A percentile compares a stretch with the other conserved stretches of the same genome.
Evolutionary conservation across 83 land plant species (phyloP).

Genomic region (Thuja plicata): DNA sequence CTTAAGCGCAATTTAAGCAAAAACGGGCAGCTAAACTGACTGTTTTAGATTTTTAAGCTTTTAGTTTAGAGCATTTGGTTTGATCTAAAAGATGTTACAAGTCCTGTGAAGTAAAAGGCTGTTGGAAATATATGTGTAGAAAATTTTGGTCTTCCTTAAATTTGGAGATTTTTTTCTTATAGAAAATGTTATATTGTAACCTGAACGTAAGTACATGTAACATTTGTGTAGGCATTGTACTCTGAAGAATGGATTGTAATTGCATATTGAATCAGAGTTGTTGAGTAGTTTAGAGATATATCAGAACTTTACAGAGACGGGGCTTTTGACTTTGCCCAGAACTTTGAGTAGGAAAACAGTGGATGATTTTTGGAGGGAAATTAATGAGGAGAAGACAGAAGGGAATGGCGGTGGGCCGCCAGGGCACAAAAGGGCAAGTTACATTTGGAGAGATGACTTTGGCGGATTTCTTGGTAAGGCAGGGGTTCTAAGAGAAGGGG

Average conservation of each 20-base stretch:
- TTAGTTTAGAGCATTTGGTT: background rate
- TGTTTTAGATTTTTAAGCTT: background rate
- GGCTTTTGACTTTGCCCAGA: conserved; percentile 62
- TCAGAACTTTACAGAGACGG: conserved; percentile 36
- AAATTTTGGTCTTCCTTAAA: background rate
- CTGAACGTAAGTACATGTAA: background rate
- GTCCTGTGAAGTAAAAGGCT: too few species aligned
- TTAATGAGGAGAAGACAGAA: conserved; percentile 26
- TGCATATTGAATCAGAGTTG: background rate
- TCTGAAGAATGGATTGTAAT: background rate
- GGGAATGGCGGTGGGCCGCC: conserved; percentile 13
- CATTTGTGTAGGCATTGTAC: background rate
- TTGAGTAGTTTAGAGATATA: background rate
- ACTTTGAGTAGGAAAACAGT: conserved; percentile 74
- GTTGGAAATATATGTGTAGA: too few species aligned
- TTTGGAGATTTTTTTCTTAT: background rate
- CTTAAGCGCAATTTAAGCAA: background rate
- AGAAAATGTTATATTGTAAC: background rate
- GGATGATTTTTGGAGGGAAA: conserved; percentile 89
- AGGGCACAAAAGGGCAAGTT: conserved; percentile 35
- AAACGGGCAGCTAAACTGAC: background rate
- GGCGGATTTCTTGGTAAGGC: conserved; percentile 88
- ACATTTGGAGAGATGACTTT: conserved; percentile 92
- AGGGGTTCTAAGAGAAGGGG: conserved; percentile 68
- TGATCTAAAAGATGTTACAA: background rate